Base-by-base conservation (phyloP, 2,329 filamentous ascomycete species). In the Arachnomyces sp. region DNA sequence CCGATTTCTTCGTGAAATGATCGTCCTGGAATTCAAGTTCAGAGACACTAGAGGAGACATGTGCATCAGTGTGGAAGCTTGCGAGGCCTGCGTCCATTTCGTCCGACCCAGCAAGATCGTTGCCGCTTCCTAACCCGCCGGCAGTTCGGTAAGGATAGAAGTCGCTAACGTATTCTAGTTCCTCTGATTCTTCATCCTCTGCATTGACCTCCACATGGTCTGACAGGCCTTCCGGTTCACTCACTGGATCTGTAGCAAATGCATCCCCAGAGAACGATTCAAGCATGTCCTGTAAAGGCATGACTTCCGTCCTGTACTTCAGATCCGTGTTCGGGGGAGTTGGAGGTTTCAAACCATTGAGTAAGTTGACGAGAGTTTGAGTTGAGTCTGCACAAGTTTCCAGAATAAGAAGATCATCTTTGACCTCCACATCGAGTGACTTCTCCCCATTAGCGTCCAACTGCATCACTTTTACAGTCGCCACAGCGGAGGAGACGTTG, bases 371-470 rank as follows among this genome's bases (percentile, higher is more conserved):
- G 11, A 98, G 72, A 0, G 92, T 98, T 59, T 95, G 88, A 0
- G 88, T 96, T 2, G 92, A 98, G 62, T 98, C 92, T 20, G 92
- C 92, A 54, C 93, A 98, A 1, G 89, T 93, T 61, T 98, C 92
- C 5, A 98, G 67, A 28, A 98, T 81, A 39, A 98, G 71, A 1
- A 98, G 72, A 48, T 94, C 83, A 54, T 94, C 89, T 45, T 79
- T 79, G 34, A 96, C 67, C 47, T 94, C 85, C 1, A 95, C 72
- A 49, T 92, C 82, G 11, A 95, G 63, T 31, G 78, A 75, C 47
- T 81, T 82, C 20, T 79, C 72, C 1, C 72, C 76, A 28, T 79
- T 73, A 1, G 68, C 67, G 2, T 70, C 69, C 31, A 73, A 68
- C 7, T 72, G 68, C 15, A 69, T 65, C 9, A 89, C 68, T 34